Conservation (phyloP, 345 rosid species). For the Eucalyptus sp. region DNA sequence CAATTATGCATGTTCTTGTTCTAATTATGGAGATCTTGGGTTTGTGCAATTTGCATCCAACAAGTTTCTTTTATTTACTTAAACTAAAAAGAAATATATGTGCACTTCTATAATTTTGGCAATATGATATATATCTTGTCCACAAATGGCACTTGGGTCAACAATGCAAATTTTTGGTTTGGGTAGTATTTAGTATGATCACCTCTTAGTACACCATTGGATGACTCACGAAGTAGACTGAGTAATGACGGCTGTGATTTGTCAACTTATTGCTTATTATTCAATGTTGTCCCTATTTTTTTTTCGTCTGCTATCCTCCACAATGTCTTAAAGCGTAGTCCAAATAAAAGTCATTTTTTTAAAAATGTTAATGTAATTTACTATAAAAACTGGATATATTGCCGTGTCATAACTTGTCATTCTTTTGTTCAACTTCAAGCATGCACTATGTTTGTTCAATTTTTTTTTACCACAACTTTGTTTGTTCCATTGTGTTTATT, state of each 20-base stretch:
- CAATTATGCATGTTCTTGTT: too few species aligned
- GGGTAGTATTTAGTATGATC: not conserved
- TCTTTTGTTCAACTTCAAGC: not conserved
- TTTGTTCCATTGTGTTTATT: not conserved
- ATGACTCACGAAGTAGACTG: not conserved
- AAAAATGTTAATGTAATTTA: not conserved
- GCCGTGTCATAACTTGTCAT: not conserved
- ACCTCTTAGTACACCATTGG: not conserved
- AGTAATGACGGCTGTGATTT: not conserved
- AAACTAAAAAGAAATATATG: not conserved
- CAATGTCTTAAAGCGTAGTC: not conserved
- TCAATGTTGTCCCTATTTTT: not conserved
- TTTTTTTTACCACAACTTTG: not conserved
- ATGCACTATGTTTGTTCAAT: not conserved
- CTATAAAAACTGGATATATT: not conserved
- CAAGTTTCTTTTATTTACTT: not conserved
- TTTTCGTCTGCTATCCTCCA: not conserved
- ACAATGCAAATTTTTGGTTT: not conserved
- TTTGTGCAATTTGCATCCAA: too few species aligned
- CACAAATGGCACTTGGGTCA: not conserved
- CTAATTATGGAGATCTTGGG: too few species aligned
- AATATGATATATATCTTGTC: not conserved
- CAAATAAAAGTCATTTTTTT: not conserved
- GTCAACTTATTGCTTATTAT: not conserved
- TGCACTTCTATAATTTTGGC: not conserved